These are phyloP conservation scores for Ogataea allantospora DNA, from an alignment of 805 yeast genomes.

Conservation along the genomic window DNA sequence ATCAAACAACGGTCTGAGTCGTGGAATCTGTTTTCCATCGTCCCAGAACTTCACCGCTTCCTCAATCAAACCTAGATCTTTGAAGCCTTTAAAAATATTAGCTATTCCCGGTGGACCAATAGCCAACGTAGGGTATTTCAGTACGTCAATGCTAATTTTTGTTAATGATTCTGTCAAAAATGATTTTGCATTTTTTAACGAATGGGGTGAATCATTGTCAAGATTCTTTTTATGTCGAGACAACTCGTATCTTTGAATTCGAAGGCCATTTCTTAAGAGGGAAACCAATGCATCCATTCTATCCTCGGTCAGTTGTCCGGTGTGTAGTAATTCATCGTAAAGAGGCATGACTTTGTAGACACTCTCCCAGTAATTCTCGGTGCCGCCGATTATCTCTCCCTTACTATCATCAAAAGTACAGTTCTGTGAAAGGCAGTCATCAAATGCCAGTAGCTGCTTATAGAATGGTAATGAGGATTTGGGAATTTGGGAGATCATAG, in stretches of 20 bases:
- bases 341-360: slow-evolving; percentile 48
- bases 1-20: slow-evolving; percentile 45
- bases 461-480: slow-evolving; percentile 46
- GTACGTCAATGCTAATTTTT: slow-evolving; percentile 47
- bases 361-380: slow-evolving; percentile 51
- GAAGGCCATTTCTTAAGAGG: slow-evolving; percentile 51
- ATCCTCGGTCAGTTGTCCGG: slow-evolving; percentile 45
- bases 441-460: slow-evolving; percentile 50
- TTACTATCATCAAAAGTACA: slow-evolving; percentile 32
- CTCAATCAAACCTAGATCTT: slow-evolving; percentile 54
- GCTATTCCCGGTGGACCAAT: slow-evolving; percentile 53
- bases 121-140: slow-evolving; percentile 27
- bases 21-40: slow-evolving; percentile 45
- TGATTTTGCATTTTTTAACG: slow-evolving; percentile 47
- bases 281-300: slow-evolving; percentile 48
- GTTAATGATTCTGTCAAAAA: slow-evolving; percentile 44
- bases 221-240: slow-evolving; percentile 54
- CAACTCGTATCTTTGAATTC: slow-evolving; percentile 52
- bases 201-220: slow-evolving; percentile 51
- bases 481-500: slow-evolving; percentile 20
- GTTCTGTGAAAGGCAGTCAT: slow-evolving; percentile 42
- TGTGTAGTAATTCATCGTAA: slow-evolving; percentile 44
- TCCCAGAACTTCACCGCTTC: slow-evolving; percentile 73
- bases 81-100: slow-evolving; percentile 54
- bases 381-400: slow-evolving; percentile 35